Conservation (phyloP, 2,329 filamentous ascomycete species). For the Graphium sp. region DNA sequence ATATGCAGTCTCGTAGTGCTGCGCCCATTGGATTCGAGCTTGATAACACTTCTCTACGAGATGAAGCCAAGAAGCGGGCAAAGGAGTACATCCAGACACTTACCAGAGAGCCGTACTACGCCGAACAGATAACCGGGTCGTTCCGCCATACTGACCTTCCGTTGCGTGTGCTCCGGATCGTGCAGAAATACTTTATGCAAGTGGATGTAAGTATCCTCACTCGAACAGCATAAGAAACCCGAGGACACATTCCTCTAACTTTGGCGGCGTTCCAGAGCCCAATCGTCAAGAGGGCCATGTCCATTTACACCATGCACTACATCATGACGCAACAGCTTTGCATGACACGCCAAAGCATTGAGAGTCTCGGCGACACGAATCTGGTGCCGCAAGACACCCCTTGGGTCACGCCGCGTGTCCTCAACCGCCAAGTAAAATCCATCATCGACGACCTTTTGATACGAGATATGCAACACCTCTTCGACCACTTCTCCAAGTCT, state of each 20-base stretch:
- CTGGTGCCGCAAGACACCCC: slow-evolving; percentile 24
- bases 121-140: slow-evolving; percentile 31
- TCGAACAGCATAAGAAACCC: not conserved
- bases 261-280: slow-evolving; percentile 15
- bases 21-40: slow-evolving; percentile 34
- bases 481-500: slow-evolving; percentile 32
- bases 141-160: slow-evolving; percentile 27
- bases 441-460: slow-evolving; percentile 37
- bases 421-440: slow-evolving; percentile 38
- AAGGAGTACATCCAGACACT: slow-evolving; percentile 32
- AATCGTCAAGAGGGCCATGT: slow-evolving; percentile 34
- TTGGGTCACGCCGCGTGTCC: slow-evolving; percentile 32
- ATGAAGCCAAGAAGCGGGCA: slow-evolving; percentile 25
- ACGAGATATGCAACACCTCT: slow-evolving; percentile 31
- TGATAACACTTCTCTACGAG: slow-evolving; percentile 20
- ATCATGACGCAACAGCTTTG: slow-evolving; percentile 37
- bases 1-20: slow-evolving; percentile 22
- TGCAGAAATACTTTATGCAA: slow-evolving; percentile 27
- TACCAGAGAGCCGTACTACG: slow-evolving; percentile 26
- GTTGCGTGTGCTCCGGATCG: slow-evolving; percentile 24
- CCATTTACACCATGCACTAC: slow-evolving; percentile 40
- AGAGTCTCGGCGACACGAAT: slow-evolving; percentile 20
- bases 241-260: no score
- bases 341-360: slow-evolving; percentile 25
- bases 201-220: slow-evolving; percentile 18